phyloP scores from a whole-genome alignment of 148 eudicot genomes.

The Mesembryanthemum crystallinum region DNA sequence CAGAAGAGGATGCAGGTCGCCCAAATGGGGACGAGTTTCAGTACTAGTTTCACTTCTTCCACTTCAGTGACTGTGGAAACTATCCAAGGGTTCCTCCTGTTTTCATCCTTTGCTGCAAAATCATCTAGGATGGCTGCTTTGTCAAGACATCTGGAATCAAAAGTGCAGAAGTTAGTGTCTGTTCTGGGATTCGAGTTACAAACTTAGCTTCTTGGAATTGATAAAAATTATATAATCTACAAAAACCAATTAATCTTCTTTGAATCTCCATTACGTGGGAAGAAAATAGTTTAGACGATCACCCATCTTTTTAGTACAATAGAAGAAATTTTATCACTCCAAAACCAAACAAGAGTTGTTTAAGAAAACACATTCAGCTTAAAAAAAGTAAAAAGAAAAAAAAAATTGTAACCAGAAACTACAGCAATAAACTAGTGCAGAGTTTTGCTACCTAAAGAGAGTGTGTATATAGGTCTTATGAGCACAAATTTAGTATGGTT shows the following conservation, averaged over 20 bases:
- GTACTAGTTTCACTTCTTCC: constrained; percentile 93
- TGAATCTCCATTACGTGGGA: no score
- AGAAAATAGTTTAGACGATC: not conserved
- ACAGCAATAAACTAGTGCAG: not conserved
- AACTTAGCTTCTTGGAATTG: not conserved
- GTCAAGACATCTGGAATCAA: constrained; percentile 70
- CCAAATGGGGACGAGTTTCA: constrained; percentile 88
- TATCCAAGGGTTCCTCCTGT: constrained; percentile 50
- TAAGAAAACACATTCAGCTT: not conserved
- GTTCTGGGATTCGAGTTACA: not conserved
- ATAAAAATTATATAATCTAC: not conserved
- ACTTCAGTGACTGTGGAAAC: constrained; percentile 86
- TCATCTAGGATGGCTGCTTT: constrained; percentile 82
- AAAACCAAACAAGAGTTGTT: not conserved
- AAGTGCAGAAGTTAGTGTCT: not conserved
- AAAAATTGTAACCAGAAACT: no score
- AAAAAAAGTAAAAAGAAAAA: no score
- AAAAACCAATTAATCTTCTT: no score
- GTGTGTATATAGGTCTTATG: not conserved
- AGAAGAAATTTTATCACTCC: not conserved
- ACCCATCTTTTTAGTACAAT: not conserved
- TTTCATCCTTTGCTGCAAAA: constrained; percentile 37
- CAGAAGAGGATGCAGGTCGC: constrained; percentile 90
- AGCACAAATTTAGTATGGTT: not conserved
- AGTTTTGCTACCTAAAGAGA: not conserved